phyloP scores from a whole-genome alignment of 2,329 filamentous ascomycete species.

The Leptographium flavum region DNA sequence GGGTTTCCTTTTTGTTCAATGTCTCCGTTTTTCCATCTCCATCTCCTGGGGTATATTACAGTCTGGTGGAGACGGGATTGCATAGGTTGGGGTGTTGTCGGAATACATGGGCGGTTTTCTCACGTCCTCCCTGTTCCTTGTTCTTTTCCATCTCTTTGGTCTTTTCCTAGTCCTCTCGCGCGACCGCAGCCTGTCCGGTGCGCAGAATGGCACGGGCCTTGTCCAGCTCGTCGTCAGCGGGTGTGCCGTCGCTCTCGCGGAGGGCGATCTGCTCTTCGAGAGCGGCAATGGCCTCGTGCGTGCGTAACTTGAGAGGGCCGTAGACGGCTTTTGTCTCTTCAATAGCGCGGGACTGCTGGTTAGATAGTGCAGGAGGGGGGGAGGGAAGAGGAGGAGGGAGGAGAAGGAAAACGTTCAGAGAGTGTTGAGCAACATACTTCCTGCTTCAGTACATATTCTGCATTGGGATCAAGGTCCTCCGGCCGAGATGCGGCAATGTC shows the following conservation, averaged over 20 bases:
- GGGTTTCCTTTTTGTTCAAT: neutral
- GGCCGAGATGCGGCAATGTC: conserved; percentile 32
- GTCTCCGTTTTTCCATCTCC: neutral
- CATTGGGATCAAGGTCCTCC: conserved; percentile 53
- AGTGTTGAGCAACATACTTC: conserved; percentile 43
- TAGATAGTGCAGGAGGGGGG: neutral
- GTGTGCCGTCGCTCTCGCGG: conserved; percentile 28
- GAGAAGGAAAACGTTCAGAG: neutral
- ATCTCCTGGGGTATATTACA: neutral
- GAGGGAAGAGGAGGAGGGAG: neutral
- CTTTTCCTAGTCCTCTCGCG: conserved; percentile 10
- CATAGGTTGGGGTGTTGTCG: too few species aligned
- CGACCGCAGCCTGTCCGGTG: conserved; percentile 29
- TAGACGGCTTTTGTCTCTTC: conserved; percentile 81
- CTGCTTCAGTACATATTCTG: conserved; percentile 67
- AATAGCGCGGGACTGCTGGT: conserved; percentile 55
- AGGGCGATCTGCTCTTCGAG: conserved; percentile 64
- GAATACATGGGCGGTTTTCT: neutral
- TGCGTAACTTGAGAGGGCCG: conserved; percentile 54
- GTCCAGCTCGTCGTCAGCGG: conserved; percentile 33
- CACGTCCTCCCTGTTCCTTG: neutral
- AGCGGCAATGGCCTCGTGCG: conserved; percentile 55
- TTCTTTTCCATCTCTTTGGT: neutral
- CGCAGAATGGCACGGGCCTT: conserved; percentile 40
- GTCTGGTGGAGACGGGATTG: too few species aligned